Evolutionary conservation across 108 stramenopile genomes (phyloP), one percentile per base, ranked within the genome.

Genomic region (Stephanodiscus minutulus): DNA sequence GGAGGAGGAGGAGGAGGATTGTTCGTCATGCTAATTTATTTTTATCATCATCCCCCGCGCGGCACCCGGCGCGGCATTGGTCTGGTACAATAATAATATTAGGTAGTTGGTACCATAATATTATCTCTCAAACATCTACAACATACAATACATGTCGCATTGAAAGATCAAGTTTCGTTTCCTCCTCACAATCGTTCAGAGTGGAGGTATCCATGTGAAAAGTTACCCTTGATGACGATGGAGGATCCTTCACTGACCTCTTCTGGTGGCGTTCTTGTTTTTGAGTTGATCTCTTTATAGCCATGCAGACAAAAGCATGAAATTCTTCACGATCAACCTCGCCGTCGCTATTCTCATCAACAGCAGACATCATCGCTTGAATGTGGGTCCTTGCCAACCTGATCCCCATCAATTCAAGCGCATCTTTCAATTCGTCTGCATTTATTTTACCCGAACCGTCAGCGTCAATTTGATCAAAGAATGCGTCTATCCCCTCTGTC

Each of bases 391-490:
- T 33, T 24, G 64, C 48, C 41, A 81, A 49, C 31, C 62, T 56
- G 41, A 74, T 52, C 10, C 77, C 81, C 27, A 76, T 67, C 17
- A 55, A 27, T 15, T 47, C 43, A 25, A 85, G 49, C 20, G 67
- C 81, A 25, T 57, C 35, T n/a, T 50, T 64, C 22, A 85, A 54
- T 33, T 82, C 84, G 12, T 77, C 72, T 25, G 41, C 69, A 52
- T 76, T 70, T 29, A 84, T 81, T 15, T 67, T 37, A 11, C 70
- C 79, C 8, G 73, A 61, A 13, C 56, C 68, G 49, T 73, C 80
- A 10, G 25, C 71, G 18, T 22, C 56, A 54, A 66, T 10, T 66
- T 0, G 15, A 15, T 44, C 15, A 15, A 44, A 44, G 43, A 15
- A 3, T 12, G 0, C 3, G 43, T 44, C 15, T 44, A 44, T 44